A percentile compares a stretch with the other conserved stretches of the same genome.
phyloP scores from a whole-genome alignment of 1,284 basidiomycete genomes.

The Peniophora sp. region DNA sequence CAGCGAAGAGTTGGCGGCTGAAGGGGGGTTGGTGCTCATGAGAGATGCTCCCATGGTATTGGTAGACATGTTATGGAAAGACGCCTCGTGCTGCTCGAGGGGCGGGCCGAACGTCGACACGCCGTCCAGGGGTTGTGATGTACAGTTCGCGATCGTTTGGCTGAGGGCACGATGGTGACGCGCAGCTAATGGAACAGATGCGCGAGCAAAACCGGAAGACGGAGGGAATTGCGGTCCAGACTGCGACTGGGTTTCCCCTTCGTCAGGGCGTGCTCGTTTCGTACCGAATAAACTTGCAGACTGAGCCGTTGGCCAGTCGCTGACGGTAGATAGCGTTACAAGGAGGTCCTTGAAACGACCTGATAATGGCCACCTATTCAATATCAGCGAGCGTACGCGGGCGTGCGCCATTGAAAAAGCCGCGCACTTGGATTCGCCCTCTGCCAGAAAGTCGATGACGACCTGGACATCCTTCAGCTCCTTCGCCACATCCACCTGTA shows the following conservation, averaged over 20 bases:
- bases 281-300: conserved; percentile 24
- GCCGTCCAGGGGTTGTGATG: background rate
- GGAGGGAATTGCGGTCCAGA: background rate
- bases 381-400: conserved; percentile 1
- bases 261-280: background rate
- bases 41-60: too few species aligned
- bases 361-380: conserved; percentile 27
- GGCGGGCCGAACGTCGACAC: conserved; percentile 1
- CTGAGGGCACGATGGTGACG: background rate
- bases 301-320: conserved; percentile 49
- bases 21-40: too few species aligned
- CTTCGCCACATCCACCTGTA: conserved; percentile 38
- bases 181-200: background rate
- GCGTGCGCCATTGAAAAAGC: conserved; percentile 3
- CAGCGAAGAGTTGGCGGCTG: too few species aligned
- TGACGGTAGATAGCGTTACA: conserved; percentile 47
- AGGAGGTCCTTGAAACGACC: conserved; percentile 47
- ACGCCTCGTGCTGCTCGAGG: too few species aligned
- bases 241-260: background rate
- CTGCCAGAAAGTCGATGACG: conserved; percentile 47
- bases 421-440: conserved; percentile 34
- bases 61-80: too few species aligned
- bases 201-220: background rate
- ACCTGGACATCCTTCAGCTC: conserved; percentile 62
- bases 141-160: background rate